These are phyloP conservation scores for Aspergillus awamori DNA, from an alignment of 2,329 filamentous ascomycete species.

Conservation along the genomic window DNA sequence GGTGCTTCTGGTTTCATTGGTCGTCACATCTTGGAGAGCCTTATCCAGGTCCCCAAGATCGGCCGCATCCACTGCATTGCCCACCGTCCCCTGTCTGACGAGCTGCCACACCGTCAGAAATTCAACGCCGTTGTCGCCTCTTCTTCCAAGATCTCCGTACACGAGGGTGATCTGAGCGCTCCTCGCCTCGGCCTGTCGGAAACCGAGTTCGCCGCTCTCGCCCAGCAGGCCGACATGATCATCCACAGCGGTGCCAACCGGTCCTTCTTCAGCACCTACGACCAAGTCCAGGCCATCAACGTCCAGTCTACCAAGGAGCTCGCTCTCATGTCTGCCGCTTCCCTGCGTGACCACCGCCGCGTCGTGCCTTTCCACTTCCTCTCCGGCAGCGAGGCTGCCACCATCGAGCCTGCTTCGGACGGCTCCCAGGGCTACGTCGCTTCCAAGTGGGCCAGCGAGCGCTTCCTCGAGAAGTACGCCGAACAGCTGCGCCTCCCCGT, in stretches of 20 bases:
- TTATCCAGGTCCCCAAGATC: not conserved
- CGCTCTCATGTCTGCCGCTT: slow-evolving; percentile 24
- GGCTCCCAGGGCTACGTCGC: slow-evolving; percentile 41
- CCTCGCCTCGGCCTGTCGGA: slow-evolving; percentile 1
- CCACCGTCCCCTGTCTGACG: not conserved
- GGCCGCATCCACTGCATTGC: slow-evolving; percentile 16
- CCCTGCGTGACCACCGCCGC: slow-evolving; percentile 2
- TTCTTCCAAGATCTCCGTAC: not conserved
- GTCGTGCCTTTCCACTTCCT: slow-evolving; percentile 36
- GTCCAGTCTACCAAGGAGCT: slow-evolving; percentile 32
- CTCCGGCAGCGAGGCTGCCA: slow-evolving; percentile 18
- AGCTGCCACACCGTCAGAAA: no score
- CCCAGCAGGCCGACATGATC: slow-evolving; percentile 22
- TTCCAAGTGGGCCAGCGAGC: slow-evolving; percentile 46
- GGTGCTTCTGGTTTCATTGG: slow-evolving; percentile 17
- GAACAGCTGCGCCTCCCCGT: slow-evolving; percentile 23
- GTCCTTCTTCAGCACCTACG: slow-evolving; percentile 36
- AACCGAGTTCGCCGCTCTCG: not conserved
- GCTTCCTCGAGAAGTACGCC: slow-evolving; percentile 36
- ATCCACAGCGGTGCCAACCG: slow-evolving; percentile 33
- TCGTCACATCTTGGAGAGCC: slow-evolving; percentile 1
- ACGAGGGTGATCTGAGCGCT: slow-evolving; percentile 1
- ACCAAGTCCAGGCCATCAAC: slow-evolving; percentile 31
- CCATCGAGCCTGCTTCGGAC: slow-evolving; percentile 29
- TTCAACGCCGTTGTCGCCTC: not conserved